Evolutionary conservation across 2,329 filamentous ascomycete genomes (phyloP).

Genomic region (Furcasterigmium sp.): DNA sequence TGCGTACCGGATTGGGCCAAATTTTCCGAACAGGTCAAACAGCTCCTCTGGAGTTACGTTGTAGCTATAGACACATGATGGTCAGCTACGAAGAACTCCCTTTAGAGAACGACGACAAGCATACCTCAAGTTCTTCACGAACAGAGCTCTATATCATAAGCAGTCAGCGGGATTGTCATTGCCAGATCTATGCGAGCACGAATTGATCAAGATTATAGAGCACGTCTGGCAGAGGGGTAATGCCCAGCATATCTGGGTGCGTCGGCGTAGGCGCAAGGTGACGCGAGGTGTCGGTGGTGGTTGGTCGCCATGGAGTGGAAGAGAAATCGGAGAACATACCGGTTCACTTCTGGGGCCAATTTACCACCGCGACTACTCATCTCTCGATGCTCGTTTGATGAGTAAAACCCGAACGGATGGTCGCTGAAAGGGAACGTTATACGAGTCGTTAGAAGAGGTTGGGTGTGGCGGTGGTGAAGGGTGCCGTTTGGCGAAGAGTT

Average conservation of each 20-base stretch:
- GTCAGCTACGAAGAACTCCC: conserved; percentile 50
- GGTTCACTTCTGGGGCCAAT: conserved; percentile 99
- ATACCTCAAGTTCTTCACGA: conserved; percentile 99
- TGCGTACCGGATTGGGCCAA: conserved; percentile 85
- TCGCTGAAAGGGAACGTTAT: conserved; percentile 18
- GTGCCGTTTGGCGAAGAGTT: conserved; percentile 1
- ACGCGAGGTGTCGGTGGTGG: conserved; percentile 4
- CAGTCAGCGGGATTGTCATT: conserved; percentile 31
- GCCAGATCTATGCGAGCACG: too few species aligned
- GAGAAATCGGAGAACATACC: conserved; percentile 51
- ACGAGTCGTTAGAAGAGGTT: conserved; percentile 16
- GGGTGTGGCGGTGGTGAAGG: conserved; percentile 9
- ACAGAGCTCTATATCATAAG: conserved; percentile 72
- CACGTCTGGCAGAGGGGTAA: conserved; percentile 5
- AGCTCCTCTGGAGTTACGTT: conserved; percentile 97
- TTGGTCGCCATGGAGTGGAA: conserved; percentile 4
- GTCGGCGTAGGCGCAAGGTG: conserved; percentile 4
- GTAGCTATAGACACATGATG: conserved; percentile 59
- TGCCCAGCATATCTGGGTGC: conserved; percentile 4
- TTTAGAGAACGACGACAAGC: conserved; percentile 48
- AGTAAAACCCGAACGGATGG: conserved; percentile 6
- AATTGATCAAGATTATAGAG: conserved; percentile 3
- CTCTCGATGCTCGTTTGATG: conserved; percentile 52
- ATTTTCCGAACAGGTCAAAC: conserved; percentile 98
- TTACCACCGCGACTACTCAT: conserved; percentile 97